A percentile compares a stretch with the other conserved stretches of the same genome.
Evolutionary conservation across 2,329 filamentous ascomycete species (phyloP).

Genomic region (Arthrobotrys iridis): DNA sequence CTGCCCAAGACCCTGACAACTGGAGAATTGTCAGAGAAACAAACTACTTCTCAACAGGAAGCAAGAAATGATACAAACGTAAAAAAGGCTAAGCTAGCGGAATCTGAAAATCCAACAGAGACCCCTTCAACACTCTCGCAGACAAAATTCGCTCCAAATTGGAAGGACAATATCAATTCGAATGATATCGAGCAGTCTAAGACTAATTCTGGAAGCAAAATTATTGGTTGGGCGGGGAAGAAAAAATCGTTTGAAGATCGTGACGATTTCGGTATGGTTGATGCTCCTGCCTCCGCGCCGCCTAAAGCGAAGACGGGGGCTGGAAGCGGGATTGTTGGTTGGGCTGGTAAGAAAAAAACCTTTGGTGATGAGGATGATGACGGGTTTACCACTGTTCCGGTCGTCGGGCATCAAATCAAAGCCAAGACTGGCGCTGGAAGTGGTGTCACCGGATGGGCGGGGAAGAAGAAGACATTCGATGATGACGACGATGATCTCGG

Average conservation of each 20-base stretch:
- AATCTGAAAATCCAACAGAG: conserved; percentile 38
- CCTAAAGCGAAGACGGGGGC: conserved; percentile 31
- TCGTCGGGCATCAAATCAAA: not conserved
- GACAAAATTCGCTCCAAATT: not conserved
- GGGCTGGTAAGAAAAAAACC: conserved; percentile 49
- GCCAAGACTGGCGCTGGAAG: conserved; percentile 46
- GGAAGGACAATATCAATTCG: not conserved
- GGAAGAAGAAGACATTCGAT: conserved; percentile 52
- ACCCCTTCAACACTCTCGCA: conserved; percentile 14
- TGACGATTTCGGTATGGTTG: conserved; percentile 22
- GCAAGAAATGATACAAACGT: conserved; percentile 58
- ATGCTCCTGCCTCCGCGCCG: not conserved
- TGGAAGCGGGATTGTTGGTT: conserved; percentile 42
- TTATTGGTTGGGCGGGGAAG: conserved; percentile 30
- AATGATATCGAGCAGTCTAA: not conserved
- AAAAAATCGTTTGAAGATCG: conserved; percentile 24
- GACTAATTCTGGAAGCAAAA: conserved; percentile 7
- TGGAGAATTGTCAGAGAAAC: conserved; percentile 26
- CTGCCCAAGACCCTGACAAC: conserved; percentile 38
- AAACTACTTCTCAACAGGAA: conserved; percentile 7
- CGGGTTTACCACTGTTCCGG: not conserved
- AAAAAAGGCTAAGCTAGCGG: conserved; percentile 60
- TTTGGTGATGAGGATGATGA: conserved; percentile 34
- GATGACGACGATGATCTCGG: conserved; percentile 23
- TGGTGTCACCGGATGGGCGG: conserved; percentile 49